Evolutionary conservation across 2,329 filamentous ascomycete genomes (phyloP).

Genomic region (Lasiodiplodia sp.): DNA sequence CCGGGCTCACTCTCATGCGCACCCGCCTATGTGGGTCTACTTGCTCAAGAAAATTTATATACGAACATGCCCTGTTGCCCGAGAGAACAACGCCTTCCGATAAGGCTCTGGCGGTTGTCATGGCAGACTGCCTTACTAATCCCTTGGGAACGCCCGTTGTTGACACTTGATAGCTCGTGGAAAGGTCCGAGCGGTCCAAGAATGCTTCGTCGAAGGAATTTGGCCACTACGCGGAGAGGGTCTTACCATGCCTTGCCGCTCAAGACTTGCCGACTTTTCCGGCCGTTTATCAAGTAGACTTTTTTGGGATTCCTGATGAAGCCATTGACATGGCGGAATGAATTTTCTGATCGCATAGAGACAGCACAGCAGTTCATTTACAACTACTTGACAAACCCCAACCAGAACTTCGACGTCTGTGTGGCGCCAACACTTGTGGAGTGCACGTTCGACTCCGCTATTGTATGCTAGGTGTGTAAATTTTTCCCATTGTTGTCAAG

Average conservation of each 20-base stretch:
- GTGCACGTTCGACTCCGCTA: background rate
- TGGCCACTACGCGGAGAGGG: background rate
- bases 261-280: background rate
- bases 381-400: background rate
- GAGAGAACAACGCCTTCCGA: background rate
- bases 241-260: background rate
- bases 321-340: background rate
- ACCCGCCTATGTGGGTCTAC: background rate
- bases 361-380: background rate
- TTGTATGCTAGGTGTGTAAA: background rate
- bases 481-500: background rate
- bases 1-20: background rate
- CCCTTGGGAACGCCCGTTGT: background rate
- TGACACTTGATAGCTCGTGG: background rate
- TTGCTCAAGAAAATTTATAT: background rate
- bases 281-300: background rate
- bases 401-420: background rate
- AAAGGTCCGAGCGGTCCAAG: background rate
- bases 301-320: background rate
- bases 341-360: background rate
- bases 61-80: background rate
- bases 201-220: background rate
- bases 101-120: background rate
- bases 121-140: background rate
- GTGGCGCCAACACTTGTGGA: background rate